A percentile compares a stretch with the other conserved stretches of the same genome.
Conservation (phyloP, 2,329 filamentous ascomycete genomes). For the Bipolaris oryzae region DNA sequence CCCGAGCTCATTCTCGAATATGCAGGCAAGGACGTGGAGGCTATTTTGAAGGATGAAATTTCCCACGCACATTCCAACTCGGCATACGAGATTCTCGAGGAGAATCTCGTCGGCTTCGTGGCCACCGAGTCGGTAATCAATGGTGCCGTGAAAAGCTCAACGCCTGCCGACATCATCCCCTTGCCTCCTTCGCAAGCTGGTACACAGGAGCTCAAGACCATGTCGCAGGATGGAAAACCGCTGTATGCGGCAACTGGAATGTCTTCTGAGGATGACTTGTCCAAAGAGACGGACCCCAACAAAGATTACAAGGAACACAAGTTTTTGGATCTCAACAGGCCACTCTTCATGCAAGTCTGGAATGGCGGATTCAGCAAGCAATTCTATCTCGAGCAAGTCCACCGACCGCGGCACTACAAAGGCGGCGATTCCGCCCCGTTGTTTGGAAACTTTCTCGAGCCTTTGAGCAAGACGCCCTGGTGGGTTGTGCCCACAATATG, state of each 20-base stretch:
- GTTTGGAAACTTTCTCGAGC: slow-evolving; percentile 98
- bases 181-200: slow-evolving; percentile 58
- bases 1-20: slow-evolving; percentile 87
- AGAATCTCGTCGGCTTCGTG: slow-evolving; percentile 83
- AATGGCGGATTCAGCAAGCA: slow-evolving; percentile 85
- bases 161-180: slow-evolving; percentile 59
- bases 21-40: slow-evolving; percentile 81
- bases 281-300: slow-evolving; percentile 77
- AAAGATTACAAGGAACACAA: slow-evolving; percentile 88
- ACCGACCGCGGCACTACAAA: slow-evolving; percentile 93
- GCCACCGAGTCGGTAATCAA: slow-evolving; percentile 64
- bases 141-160: slow-evolving; percentile 54
- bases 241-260: slow-evolving; percentile 76
- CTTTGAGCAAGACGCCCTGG: slow-evolving; percentile 94
- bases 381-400: slow-evolving; percentile 97
- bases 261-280: slow-evolving; percentile 85
- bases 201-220: slow-evolving; percentile 58
- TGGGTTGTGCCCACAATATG: slow-evolving; percentile 85
- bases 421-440: slow-evolving; percentile 90
- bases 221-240: slow-evolving; percentile 50
- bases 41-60: slow-evolving; percentile 79
- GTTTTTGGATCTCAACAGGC: slow-evolving; percentile 86
- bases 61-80: slow-evolving; percentile 89
- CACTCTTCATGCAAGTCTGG: slow-evolving; percentile 88
- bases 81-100: slow-evolving; percentile 94